Base-by-base conservation (phyloP, 192 early-diverging fungal species). In the Gonapodya prolifera region DNA sequence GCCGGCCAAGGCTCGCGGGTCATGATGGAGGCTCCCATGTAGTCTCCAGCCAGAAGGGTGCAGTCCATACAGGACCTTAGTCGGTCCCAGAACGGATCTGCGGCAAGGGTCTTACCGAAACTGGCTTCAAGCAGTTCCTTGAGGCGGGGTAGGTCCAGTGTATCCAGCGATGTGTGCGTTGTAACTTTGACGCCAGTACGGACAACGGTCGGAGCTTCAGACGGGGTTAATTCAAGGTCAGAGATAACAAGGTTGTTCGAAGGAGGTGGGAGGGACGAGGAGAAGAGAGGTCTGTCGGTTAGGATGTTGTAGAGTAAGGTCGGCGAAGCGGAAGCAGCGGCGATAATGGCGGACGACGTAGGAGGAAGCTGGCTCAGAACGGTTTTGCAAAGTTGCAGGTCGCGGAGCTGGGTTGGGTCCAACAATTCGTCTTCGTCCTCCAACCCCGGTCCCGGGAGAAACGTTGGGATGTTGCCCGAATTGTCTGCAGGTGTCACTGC, bases 11-110 rank as follows among this genome's bases (percentile, higher is more conserved):
- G 77, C 79, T 96, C 95, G 30, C 84, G 77, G 0, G 95, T 97
- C 34, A 96, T 89, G 18, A 97, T 86, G 0, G 91, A 92, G 0
- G 94, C 95, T 30, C 96, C 96, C 80, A 94, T 87, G 82, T 98
- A 98, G 77, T 95, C 93, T 1, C 95, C 96, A 0, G 93, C 93
- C 34, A 98, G 80, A 35, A 95, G 95, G 30, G 92, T 85, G 1
- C 84, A 80, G 35, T 85, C 84, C 18, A 91, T 81, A 33, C 81
- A 84, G 0, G 82, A 77, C 28, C 81, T 35, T 33, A 92, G 76
- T 34, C 92, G 86, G 2, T 80, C 75, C 77, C 90, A 91, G 82
- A 88, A 97, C n/a, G 70, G 78, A 0, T 80, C 79, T 8, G 73
- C 69, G 75, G 89, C 83, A 0, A 97, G 81, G 1, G 83, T 82